Evolutionary conservation across 495 filamentous ascomycete genomes (phyloP).

Genomic region (Xylaria curta): DNA sequence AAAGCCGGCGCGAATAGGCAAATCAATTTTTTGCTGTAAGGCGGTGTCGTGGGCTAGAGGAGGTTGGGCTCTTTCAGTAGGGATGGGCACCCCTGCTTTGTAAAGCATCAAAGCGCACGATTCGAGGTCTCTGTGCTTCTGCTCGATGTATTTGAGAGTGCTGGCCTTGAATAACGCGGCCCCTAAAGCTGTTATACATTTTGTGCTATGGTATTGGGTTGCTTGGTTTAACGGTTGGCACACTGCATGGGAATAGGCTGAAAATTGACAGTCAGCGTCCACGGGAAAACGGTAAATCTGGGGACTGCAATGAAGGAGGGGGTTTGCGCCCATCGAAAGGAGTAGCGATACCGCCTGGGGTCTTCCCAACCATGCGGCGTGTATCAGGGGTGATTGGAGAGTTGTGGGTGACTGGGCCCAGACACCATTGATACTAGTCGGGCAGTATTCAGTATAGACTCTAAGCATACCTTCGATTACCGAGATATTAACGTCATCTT

Average conservation of each 20-base stretch:
- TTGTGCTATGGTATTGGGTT: not conserved
- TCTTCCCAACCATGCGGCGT: not conserved
- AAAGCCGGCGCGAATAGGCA: not conserved
- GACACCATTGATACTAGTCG: not conserved
- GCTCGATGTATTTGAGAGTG: too few species aligned
- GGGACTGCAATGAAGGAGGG: too few species aligned
- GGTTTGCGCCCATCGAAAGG: slow-evolving; percentile 6
- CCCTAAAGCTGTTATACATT: not conserved
- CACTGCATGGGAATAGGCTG: not conserved
- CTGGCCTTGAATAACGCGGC: not conserved
- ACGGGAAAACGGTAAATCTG: not conserved
- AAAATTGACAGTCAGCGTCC: not conserved
- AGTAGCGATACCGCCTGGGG: not conserved
- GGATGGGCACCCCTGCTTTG: not conserved
- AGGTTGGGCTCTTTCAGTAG: not conserved
- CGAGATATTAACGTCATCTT: not conserved
- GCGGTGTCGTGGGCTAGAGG: too few species aligned
- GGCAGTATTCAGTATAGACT: not conserved
- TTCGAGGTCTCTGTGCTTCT: not conserved
- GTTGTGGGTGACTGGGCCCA: not conserved
- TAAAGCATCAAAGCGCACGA: slow-evolving; percentile 17
- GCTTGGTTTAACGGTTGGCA: not conserved
- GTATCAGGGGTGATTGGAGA: not conserved
- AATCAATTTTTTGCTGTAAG: not conserved
- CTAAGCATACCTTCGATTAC: not conserved